Evolutionary conservation across 805 yeast genomes (phyloP), one percentile per base, ranked within the genome.

Genomic region (Geotrichum ghanense): DNA sequence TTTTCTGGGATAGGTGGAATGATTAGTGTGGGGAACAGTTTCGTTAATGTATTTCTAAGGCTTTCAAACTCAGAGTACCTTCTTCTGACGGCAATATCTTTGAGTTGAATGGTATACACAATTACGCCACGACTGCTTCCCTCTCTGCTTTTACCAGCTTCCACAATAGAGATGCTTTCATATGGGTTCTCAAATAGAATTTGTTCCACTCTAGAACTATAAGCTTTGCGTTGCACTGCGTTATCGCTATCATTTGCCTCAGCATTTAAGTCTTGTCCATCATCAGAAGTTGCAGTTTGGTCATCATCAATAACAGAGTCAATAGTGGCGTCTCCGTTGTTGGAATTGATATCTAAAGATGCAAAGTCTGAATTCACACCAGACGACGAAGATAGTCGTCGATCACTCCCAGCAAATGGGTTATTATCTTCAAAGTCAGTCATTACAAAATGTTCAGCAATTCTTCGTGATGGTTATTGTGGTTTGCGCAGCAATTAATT

Each of bases 1-100:
- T 84, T 84, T 62, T 81, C 83, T 0, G 98, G 98, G 7, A 92
- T 90, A 1, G 97, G 97, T 4, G 98, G 98, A 3, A 92, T 77
- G 2, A 92, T 74, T 3, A 79, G 60, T 2, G 92, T 78, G 2
- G 98, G 97, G 52, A 83, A 82, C 34, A 85, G 65, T 54, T 81
- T 78, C 2, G 79, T 69, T 20, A 92, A 68, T 3, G 83, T 73
- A 37, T 77, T 81, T 50, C 96, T 71, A 41, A 92, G 70, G 44
- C 84, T 77, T 57, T 86, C 96, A 61, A 92, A 92, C 61, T 92
- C 98, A 26, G 95, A 83, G 61, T 92, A 92, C 41, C 97, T 71
- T 56, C 98, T 70, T 43, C 89, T 77, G 3, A 87, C 89, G 14
- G 73, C 68, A 25, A 76, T 59, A 39, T 76, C 81, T n/a, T 79